Evolutionary conservation across 371 early-diverging fungal genomes (phyloP).

Genomic region (Mycotypha africana): DNA sequence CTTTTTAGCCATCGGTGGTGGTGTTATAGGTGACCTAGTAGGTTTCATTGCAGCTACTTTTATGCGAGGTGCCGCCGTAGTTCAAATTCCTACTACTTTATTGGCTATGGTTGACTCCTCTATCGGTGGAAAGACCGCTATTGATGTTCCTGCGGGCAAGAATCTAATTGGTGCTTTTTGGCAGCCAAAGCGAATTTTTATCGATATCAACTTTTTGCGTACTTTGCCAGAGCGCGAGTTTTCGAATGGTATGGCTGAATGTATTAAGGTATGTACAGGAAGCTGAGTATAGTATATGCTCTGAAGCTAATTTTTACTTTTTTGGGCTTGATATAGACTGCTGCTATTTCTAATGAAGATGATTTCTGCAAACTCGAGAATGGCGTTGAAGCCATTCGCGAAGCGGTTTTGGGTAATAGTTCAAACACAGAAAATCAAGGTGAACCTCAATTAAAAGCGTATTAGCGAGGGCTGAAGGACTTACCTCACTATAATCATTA

Average conservation of each 20-base stretch:
- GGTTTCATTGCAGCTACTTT: conserved; percentile 97
- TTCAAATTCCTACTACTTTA: conserved; percentile 94
- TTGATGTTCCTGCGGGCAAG: conserved; percentile 94
- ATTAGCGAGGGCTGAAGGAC: background rate
- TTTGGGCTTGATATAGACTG: conserved; percentile 74
- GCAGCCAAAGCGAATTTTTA: conserved; percentile 92
- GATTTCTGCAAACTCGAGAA: conserved; percentile 90
- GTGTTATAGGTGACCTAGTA: conserved; percentile 94
- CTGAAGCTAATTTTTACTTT: background rate
- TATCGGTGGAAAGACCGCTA: conserved; percentile 96
- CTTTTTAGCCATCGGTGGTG: conserved; percentile 94
- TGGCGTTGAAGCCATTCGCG: conserved; percentile 70
- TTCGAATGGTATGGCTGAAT: conserved; percentile 96
- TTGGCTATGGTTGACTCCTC: conserved; percentile 98
- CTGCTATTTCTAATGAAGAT: conserved; percentile 85
- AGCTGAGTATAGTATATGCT: background rate
- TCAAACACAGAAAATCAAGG: conserved; percentile 48
- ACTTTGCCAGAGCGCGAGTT: conserved; percentile 94
- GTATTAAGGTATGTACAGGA: conserved; percentile 67
- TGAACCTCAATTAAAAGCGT: conserved; percentile 7
- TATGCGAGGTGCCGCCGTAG: conserved; percentile 93
- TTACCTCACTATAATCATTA: background rate
- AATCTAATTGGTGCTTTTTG: conserved; percentile 96
- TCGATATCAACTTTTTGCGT: conserved; percentile 80
- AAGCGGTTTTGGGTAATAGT: conserved; percentile 59